phyloP scores from a whole-genome alignment of 1,139 yeast genomes.

The Pichia sp. region DNA sequence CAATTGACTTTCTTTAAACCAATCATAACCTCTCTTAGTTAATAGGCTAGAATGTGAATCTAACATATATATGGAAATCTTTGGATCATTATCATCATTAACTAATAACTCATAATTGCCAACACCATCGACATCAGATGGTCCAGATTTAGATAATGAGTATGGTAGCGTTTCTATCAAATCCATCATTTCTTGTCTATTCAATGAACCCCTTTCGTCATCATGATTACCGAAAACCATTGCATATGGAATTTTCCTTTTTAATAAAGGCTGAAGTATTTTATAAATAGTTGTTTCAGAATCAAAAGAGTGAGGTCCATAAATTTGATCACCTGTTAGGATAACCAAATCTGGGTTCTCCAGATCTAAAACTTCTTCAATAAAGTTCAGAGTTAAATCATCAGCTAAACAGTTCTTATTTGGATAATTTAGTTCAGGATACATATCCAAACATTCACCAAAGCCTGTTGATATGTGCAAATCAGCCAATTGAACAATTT shows the following conservation, averaged over 20 bases:
- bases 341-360: conserved; percentile 81
- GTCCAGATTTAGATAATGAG: conserved; percentile 57
- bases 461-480: conserved; percentile 73
- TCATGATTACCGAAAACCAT: conserved; percentile 78
- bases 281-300: conserved; percentile 72
- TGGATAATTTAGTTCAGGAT: conserved; percentile 35
- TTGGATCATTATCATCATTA: conserved; percentile 37
- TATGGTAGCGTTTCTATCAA: conserved; percentile 55
- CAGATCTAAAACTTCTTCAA: conserved; percentile 55
- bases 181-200: conserved; percentile 55
- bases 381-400: conserved; percentile 53
- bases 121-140: conserved; percentile 60
- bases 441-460: conserved; percentile 70
- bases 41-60: conserved; percentile 76
- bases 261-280: conserved; percentile 65
- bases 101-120: conserved; percentile 69
- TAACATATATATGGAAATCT: conserved; percentile 52
- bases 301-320: conserved; percentile 66
- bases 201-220: conserved; percentile 71
- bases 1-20: conserved; percentile 71
- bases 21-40: conserved; percentile 69
- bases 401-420: conserved; percentile 62
- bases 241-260: conserved; percentile 70
- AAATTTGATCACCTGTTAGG: conserved; percentile 79
- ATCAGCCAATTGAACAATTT: conserved; percentile 81